Base-by-base conservation (phyloP, 768 basidiomycete species). In the Leccinum fibrillosum region DNA sequence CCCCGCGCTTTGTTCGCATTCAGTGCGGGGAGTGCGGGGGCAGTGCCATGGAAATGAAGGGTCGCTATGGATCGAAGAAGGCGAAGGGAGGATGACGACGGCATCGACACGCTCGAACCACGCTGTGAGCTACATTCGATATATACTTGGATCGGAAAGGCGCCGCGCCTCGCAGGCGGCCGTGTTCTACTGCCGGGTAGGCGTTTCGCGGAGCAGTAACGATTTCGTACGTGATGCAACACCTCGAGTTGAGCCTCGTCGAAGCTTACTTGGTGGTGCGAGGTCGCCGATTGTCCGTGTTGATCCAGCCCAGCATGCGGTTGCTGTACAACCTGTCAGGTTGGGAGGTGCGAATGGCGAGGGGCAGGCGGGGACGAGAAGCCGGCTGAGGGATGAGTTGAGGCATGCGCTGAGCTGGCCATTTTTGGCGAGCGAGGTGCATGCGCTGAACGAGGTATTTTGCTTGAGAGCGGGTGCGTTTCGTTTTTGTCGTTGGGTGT, bases 171-270 rank as follows among this genome's bases (percentile, higher is more conserved):
- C 37, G 82, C 86, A 51, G 94, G 95, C 7, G 96, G 96, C 2
- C 90, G 90, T 68, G 88, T 96, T 32, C 80, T 98, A 53, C 73
- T 98, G 96, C 73, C 83, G 94, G 19, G 96, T 98, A 17, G 96
- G 96, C n/a, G 96, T 98, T 45, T 92, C 89, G 48, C 78, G 96
- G 60, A 92, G 90, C 67, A 95, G 32, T 98, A 59, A 90, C 90
- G 61, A 98, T 98, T 67, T 95, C 95, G 17, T 98, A 98, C 73
- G 90, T 97, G 68, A 98, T 98, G 95, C 92, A 94, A 71, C 86
- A 96, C 68, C 84, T 92, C 23, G 77, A 80, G 25, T 77, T 95
- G 49, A 87, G 90, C 42, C 85, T 98, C 62, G 91, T 94, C 56
- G 92, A 95, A 67, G 93, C 96, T 8, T 98, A 98, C 75, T 80